A percentile compares a stretch with the other conserved stretches of the same genome.
phyloP scores from a whole-genome alignment of 352 stramenopile species.

The Phytophthora constricta region DNA sequence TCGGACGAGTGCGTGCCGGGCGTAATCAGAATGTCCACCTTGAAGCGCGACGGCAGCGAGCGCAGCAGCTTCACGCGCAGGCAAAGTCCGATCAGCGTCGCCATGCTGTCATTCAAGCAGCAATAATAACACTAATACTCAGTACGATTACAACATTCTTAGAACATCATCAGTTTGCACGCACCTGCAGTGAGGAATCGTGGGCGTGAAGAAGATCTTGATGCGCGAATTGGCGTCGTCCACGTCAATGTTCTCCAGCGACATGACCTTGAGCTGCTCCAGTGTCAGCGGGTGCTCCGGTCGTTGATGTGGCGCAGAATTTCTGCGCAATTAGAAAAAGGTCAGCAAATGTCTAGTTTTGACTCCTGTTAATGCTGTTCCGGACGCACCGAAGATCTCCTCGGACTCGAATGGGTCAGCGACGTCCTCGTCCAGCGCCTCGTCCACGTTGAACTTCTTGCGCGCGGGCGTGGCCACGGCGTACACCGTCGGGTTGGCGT shows the following conservation, averaged over 20 bases:
- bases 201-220: conserved; percentile 92
- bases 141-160: too few species aligned
- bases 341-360: conserved; percentile 5
- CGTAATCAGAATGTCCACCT: conserved; percentile 94
- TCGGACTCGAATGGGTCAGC: conserved; percentile 83
- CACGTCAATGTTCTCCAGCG: conserved; percentile 90
- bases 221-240: conserved; percentile 84
- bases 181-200: conserved; percentile 97
- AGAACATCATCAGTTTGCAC: too few species aligned
- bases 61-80: conserved; percentile 96
- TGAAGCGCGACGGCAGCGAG: conserved; percentile 93
- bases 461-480: conserved; percentile 59
- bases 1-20: conserved; percentile 95
- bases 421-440: conserved; percentile 65
- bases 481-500: conserved; percentile 90
- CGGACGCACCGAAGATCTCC: conserved; percentile 82
- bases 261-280: conserved; percentile 94
- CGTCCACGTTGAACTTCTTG: conserved; percentile 73
- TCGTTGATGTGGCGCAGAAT: conserved; percentile 92
- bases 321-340: conserved; percentile 44
- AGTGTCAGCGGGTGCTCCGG: conserved; percentile 93
- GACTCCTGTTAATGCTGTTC: too few species aligned
- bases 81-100: conserved; percentile 96
- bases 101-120: conserved; percentile 85
- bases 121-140: conserved; percentile 3